Evolutionary conservation across 2,329 filamentous ascomycete species (phyloP).

Genomic region (Monosporascus ibericus): DNA sequence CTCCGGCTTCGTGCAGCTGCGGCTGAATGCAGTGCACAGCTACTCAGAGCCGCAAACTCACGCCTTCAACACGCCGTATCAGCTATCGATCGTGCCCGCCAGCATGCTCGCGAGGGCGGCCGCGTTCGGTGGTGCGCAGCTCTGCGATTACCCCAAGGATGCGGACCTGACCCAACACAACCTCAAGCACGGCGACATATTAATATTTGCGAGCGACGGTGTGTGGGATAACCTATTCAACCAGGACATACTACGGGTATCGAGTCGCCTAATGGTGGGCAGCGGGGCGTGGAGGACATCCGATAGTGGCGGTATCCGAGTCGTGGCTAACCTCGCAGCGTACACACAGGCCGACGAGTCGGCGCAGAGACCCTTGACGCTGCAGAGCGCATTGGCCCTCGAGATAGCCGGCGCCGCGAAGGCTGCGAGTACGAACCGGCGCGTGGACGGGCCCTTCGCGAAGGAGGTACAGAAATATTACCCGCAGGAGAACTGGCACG

Average conservation of each 20-base stretch:
- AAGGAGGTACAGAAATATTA: conserved; percentile 88
- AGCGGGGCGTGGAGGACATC: conserved; percentile 68
- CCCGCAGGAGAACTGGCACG: conserved; percentile 79
- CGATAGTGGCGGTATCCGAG: conserved; percentile 55
- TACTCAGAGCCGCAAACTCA: conserved; percentile 86
- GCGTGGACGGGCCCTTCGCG: conserved; percentile 85
- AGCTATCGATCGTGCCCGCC: conserved; percentile 81
- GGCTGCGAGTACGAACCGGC: conserved; percentile 72
- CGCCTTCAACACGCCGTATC: conserved; percentile 95
- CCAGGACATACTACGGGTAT: conserved; percentile 77
- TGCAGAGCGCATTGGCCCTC: conserved; percentile 74
- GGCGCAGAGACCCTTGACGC: conserved; percentile 35
- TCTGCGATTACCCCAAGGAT: conserved; percentile 79
- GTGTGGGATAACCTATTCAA: conserved; percentile 94
- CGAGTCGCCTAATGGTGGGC: conserved; percentile 69
- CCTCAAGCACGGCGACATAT: conserved; percentile 83
- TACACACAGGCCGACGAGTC: conserved; percentile 35
- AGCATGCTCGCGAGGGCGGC: conserved; percentile 72
- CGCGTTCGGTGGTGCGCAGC: conserved; percentile 74
- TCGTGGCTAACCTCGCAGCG: conserved; percentile 52
- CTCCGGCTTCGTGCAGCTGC: conserved; percentile 84
- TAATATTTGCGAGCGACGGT: conserved; percentile 92
- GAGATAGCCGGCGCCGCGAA: conserved; percentile 80
- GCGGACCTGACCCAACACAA: conserved; percentile 71
- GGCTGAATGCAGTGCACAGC: conserved; percentile 77